Percentiles rank a stretch among this genome's conserved stretches.
These are phyloP conservation scores for Penicillium bovifimosum DNA, from an alignment of 495 filamentous ascomycete genomes.

Conservation along the genomic window DNA sequence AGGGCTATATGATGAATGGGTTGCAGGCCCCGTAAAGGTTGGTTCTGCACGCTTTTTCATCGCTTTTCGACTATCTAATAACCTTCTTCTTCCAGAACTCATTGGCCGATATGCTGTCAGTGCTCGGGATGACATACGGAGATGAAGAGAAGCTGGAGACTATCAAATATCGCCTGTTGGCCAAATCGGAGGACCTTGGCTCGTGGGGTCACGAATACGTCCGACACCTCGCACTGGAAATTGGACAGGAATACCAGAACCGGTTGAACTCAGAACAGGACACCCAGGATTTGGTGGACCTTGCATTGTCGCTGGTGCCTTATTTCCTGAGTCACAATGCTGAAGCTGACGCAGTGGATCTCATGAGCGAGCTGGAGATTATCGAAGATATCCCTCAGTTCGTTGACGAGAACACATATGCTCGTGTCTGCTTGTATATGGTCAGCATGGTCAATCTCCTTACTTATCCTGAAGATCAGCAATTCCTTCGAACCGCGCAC, in stretches of 20 bases:
- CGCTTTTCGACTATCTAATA: conserved; percentile 1
- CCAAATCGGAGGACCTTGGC: conserved; percentile 85
- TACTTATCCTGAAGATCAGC: conserved; percentile 93
- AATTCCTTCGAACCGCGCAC: conserved; percentile 86
- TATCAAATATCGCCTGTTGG: conserved; percentile 86
- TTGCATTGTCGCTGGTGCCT: conserved; percentile 79
- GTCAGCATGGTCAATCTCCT: conserved; percentile 97
- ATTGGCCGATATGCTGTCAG: conserved; percentile 90
- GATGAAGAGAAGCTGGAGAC: conserved; percentile 94
- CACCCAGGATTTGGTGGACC: conserved; percentile 68
- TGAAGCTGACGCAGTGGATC: conserved; percentile 94
- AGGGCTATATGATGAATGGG: conserved; percentile 83
- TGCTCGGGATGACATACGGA: conserved; percentile 98
- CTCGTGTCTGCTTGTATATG: conserved; percentile 94
- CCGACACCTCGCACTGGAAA: conserved; percentile 89
- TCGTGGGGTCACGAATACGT: conserved; percentile 99
- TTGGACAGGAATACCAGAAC: conserved; percentile 86
- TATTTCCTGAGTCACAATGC: conserved; percentile 96
- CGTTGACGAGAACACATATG: conserved; percentile 89
- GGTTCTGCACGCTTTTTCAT: conserved; percentile 6
- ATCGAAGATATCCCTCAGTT: conserved; percentile 87
- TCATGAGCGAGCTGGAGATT: conserved; percentile 94
- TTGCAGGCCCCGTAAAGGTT: conserved; percentile 74
- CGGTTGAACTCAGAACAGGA: conserved; percentile 61
- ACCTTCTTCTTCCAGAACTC: conserved; percentile 48